A percentile compares a stretch with the other conserved stretches of the same genome.
Conservation (phyloP, 2,329 filamentous ascomycete species). For the Fusarium brevicatenulatum region DNA sequence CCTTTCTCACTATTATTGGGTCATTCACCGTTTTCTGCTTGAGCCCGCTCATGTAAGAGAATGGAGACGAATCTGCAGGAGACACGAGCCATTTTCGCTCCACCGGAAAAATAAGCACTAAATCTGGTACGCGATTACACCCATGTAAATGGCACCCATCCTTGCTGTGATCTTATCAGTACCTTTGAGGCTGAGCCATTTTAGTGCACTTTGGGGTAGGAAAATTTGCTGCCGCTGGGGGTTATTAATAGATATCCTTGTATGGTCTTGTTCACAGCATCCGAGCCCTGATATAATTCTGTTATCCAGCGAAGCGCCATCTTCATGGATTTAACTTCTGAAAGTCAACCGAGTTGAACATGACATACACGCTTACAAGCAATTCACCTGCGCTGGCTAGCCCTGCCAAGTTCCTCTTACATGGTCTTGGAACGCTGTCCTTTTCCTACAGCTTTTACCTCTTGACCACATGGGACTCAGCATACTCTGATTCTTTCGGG, state of each 20-base stretch:
- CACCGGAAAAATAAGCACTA: not conserved
- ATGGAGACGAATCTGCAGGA: not conserved
- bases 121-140: not conserved
- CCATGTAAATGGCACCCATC: not conserved
- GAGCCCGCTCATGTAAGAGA: not conserved
- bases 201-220: not conserved
- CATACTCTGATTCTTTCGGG: slow-evolving; percentile 7
- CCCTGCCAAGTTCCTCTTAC: not conserved
- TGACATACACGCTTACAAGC: not conserved
- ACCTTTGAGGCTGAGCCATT: not conserved
- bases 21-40: not conserved
- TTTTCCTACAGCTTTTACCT: slow-evolving; percentile 12
- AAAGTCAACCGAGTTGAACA: not conserved
- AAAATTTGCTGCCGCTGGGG: not conserved
- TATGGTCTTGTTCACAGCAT: not conserved
- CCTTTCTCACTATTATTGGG: not conserved
- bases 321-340: rapidly evolving
- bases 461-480: slow-evolving; percentile 1
- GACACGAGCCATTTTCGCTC: not conserved
- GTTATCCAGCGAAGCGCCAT: too few species aligned
- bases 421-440: not conserved
- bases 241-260: not conserved
- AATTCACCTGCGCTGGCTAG: too few species aligned
- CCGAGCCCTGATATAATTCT: not conserved
- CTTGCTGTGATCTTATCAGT: not conserved